phyloP scores from a whole-genome alignment of 345 rosid species.

The Populus nigra region DNA sequence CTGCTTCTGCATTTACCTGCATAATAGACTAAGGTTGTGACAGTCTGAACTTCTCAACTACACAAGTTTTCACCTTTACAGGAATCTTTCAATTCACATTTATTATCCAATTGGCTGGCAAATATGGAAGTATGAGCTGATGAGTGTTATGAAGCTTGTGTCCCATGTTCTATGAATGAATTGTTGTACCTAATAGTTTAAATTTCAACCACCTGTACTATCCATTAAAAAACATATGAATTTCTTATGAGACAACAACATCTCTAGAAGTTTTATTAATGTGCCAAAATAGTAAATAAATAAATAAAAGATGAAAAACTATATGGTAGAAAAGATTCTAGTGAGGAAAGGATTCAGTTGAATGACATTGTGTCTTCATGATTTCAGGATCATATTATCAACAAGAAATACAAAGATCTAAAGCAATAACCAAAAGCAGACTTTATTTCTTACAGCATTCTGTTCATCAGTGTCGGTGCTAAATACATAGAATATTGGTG shows the following conservation, averaged over 20 bases:
- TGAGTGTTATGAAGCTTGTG: background rate
- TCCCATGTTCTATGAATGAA: background rate
- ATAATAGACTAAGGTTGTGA: background rate
- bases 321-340: background rate
- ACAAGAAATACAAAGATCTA: background rate
- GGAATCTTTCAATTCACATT: background rate
- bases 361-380: background rate
- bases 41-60: background rate
- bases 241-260: background rate
- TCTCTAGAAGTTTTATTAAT: background rate
- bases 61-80: background rate
- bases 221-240: background rate
- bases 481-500: conserved; percentile 61
- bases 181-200: background rate
- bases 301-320: background rate
- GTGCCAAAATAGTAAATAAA: background rate
- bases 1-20: conserved; percentile 68
- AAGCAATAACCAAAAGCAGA: conserved; percentile 1
- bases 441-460: conserved; percentile 48
- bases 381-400: background rate
- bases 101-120: background rate
- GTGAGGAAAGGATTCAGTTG: background rate
- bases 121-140: background rate
- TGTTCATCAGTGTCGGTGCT: conserved; percentile 50
- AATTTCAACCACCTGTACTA: background rate